Conservation (phyloP, 768 basidiomycete genomes). For the Polyporus arcularius region DNA sequence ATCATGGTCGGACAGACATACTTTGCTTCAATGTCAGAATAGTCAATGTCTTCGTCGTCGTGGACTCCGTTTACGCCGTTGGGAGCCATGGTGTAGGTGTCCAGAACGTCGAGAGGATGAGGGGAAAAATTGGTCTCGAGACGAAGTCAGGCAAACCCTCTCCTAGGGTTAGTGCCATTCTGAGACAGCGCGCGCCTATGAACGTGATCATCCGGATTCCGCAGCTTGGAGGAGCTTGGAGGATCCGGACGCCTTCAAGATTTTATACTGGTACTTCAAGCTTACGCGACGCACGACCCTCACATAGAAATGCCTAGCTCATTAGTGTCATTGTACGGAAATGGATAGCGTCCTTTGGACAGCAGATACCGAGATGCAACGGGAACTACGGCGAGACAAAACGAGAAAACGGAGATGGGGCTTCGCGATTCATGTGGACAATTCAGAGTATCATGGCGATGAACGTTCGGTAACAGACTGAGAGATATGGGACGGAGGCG, state of each 20-base stretch:
- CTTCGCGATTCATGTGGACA: slow-evolving; percentile 19
- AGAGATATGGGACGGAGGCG: slow-evolving; percentile 17
- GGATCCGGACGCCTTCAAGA: no score
- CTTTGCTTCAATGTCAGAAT: slow-evolving; percentile 88
- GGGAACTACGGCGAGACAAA: slow-evolving; percentile 24
- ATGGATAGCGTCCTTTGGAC: slow-evolving; percentile 4
- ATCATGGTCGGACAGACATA: slow-evolving; percentile 35
- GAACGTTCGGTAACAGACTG: slow-evolving; percentile 17
- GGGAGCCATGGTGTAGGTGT: slow-evolving; percentile 19
- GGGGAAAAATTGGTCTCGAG: slow-evolving; percentile 12
- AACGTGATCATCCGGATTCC: no score
- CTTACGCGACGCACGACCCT: no score
- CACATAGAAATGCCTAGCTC: slow-evolving; percentile 6
- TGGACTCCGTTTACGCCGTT: slow-evolving; percentile 29
- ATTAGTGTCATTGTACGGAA: slow-evolving; percentile 20
- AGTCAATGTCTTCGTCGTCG: slow-evolving; percentile 73
- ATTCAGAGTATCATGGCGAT: slow-evolving; percentile 4
- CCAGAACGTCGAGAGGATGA: slow-evolving; percentile 6
- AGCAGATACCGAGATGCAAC: slow-evolving; percentile 26
- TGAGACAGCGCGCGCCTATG: background rate
- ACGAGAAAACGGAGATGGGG: slow-evolving; percentile 23
- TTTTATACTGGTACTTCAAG: no score
- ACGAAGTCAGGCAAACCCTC: slow-evolving; percentile 9
- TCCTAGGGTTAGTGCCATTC: slow-evolving; percentile 7
- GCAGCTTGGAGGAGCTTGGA: no score